Evolutionary conservation across 371 early-diverging fungal species (phyloP).

Genomic region (Choanephora cucurbitarum): DNA sequence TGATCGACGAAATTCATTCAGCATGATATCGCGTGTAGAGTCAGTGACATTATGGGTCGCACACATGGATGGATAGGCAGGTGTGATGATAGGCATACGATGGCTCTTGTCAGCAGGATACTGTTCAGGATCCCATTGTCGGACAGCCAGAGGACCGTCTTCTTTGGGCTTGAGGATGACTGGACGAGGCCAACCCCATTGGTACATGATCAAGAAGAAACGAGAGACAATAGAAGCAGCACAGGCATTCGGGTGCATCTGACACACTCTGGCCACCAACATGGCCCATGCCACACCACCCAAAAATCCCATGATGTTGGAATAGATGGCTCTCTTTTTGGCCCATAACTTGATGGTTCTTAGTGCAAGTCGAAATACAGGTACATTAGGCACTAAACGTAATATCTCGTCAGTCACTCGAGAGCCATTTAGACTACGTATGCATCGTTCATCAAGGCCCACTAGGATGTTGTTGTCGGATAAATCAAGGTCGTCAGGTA

Average conservation of each 20-base stretch:
- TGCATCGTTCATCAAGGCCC: slow-evolving; percentile 90
- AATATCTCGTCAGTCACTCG: slow-evolving; percentile 98
- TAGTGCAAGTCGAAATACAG: slow-evolving; percentile 89
- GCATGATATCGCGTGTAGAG: slow-evolving; percentile 88
- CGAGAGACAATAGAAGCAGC: slow-evolving; percentile 87
- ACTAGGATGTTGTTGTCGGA: slow-evolving; percentile 83
- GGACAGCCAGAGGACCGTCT: slow-evolving; percentile 87
- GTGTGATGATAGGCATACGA: slow-evolving; percentile 99
- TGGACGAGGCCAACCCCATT: slow-evolving; percentile 99
- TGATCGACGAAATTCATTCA: slow-evolving; percentile 83
- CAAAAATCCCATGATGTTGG: slow-evolving; percentile 98
- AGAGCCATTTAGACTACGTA: slow-evolving; percentile 95
- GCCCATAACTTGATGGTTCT: slow-evolving; percentile 99
- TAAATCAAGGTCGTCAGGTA: slow-evolving; percentile 88
- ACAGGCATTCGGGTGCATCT: slow-evolving; percentile 96
- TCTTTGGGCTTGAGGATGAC: slow-evolving; percentile 94
- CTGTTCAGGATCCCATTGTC: slow-evolving; percentile 98
- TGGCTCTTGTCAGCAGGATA: slow-evolving; percentile 92
- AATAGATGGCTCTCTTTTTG: slow-evolving; percentile 92
- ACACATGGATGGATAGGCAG: slow-evolving; percentile 99
- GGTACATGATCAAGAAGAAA: slow-evolving; percentile 90
- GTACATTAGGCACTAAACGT: slow-evolving; percentile 90
- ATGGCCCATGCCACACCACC: slow-evolving; percentile 99
- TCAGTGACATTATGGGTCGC: slow-evolving; percentile 98
- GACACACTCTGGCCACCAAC: slow-evolving; percentile 97